Conservation (phyloP, 768 basidiomycete genomes). For the Wakefieldia striispora region DNA sequence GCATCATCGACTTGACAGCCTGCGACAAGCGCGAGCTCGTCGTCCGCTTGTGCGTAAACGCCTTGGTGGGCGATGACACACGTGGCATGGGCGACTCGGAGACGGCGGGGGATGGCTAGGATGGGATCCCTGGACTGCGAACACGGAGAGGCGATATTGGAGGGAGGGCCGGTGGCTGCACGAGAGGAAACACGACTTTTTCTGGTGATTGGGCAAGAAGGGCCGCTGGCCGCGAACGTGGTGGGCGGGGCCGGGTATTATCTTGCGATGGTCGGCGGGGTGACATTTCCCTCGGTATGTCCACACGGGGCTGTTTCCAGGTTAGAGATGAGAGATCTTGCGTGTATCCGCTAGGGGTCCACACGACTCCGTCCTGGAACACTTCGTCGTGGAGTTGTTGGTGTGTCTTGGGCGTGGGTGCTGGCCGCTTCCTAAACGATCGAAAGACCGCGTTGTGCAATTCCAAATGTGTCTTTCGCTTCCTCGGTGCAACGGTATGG, state of each 20-base stretch:
- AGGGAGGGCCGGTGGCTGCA: conserved; percentile 3
- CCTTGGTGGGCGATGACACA: conserved; percentile 8
- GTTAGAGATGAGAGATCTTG: conserved; percentile 14
- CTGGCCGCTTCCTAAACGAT: conserved; percentile 8
- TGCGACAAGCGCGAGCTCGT: conserved; percentile 20
- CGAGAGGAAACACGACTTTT: conserved; percentile 2
- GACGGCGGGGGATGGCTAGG: conserved; percentile 11
- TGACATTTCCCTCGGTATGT: neutral
- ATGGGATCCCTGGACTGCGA: conserved; percentile 15
- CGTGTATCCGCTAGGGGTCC: conserved; percentile 29
- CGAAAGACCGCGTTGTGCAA: conserved; percentile 13
- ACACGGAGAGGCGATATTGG: conserved; percentile 18
- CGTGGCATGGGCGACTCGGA: conserved; percentile 18
- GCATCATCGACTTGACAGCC: conserved; percentile 27
- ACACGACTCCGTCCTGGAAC: conserved; percentile 28
- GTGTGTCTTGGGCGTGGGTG: conserved; percentile 31
- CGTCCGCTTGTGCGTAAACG: conserved; percentile 17
- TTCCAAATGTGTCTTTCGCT: conserved; percentile 24
- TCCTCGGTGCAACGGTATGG: neutral
- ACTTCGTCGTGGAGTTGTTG: conserved; percentile 33
- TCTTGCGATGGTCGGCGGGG: neutral
- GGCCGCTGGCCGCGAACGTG: conserved; percentile 20
- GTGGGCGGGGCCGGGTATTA: neutral
- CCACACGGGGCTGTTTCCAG: neutral
- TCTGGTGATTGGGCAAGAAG: conserved; percentile 5